These are phyloP conservation scores for Coemansia sp. DNA, from an alignment of 192 early-diverging fungal species.

Conservation along the genomic window DNA sequence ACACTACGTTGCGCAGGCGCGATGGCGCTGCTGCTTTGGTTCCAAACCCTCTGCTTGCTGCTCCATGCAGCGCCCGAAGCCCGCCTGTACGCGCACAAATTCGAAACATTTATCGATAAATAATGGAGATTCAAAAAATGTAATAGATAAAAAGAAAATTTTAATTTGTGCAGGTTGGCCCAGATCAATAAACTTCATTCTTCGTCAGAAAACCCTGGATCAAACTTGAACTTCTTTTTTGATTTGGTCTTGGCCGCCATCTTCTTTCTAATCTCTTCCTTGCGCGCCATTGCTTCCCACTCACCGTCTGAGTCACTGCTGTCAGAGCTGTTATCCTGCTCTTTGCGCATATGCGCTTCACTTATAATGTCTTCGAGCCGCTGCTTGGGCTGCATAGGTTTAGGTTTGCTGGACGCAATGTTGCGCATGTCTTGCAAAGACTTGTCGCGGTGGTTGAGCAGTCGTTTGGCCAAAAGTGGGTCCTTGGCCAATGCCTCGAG, in stretches of 20 bases:
- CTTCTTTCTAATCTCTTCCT: conserved; percentile 25
- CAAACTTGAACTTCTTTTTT: conserved; percentile 37
- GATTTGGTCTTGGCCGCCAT: conserved; percentile 28
- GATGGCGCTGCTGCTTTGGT: conserved; percentile 33
- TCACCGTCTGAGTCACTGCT: conserved; percentile 34
- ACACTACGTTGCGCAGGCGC: conserved; percentile 21
- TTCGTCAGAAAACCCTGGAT: conserved; percentile 51
- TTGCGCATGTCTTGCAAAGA: conserved; percentile 28
- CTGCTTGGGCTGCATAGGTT: conserved; percentile 13
- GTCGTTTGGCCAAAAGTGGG: conserved; percentile 51
- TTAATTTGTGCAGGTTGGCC: no score
- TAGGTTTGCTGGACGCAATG: conserved; percentile 20
- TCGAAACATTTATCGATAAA: conserved; percentile 22
- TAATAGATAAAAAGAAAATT: conserved; percentile 2
- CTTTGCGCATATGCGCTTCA: conserved; percentile 24
- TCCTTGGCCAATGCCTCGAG: conserved; percentile 41
- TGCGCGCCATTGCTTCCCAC: conserved; percentile 48
- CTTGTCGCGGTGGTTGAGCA: conserved; percentile 49
- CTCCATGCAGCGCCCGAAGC: neutral
- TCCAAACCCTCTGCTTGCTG: conserved; percentile 19
- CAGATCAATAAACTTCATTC: conserved; percentile 5
- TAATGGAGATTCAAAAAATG: neutral
- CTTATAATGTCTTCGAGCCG: conserved; percentile 32
- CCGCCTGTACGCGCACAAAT: conserved; percentile 15
- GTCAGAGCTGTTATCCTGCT: conserved; percentile 3